These are phyloP conservation scores for Penicillium sp. DNA, from an alignment of 2,329 filamentous ascomycete species.

Conservation along the genomic window DNA sequence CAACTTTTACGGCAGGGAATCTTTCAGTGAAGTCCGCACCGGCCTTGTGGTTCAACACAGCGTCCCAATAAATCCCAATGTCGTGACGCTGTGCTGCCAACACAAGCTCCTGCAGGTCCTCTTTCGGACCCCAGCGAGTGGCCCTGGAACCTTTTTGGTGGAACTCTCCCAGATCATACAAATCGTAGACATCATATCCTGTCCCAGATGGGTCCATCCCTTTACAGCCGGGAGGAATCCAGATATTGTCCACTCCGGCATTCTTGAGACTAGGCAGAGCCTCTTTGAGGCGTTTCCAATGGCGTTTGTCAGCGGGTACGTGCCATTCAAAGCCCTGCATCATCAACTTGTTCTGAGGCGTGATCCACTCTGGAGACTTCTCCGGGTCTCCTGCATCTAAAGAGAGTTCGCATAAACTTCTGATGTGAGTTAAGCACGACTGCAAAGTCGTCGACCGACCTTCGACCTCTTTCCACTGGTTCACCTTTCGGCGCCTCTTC, in stretches of 20 bases:
- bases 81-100: conserved; percentile 50
- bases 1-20: conserved; percentile 60
- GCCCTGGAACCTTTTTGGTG: conserved; percentile 60
- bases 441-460: too few species aligned
- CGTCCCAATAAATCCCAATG: conserved; percentile 63
- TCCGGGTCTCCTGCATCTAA: conserved; percentile 33
- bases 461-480: too few species aligned
- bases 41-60: conserved; percentile 68
- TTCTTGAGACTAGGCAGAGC: conserved; percentile 53
- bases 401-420: conserved; percentile 63
- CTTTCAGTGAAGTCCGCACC: conserved; percentile 63
- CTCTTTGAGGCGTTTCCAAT: conserved; percentile 57
- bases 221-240: conserved; percentile 70
- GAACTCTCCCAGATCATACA: conserved; percentile 68
- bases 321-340: conserved; percentile 73
- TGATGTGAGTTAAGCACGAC: not conserved
- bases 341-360: conserved; percentile 47
- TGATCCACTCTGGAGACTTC: conserved; percentile 27
- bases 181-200: conserved; percentile 66
- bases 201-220: conserved; percentile 58
- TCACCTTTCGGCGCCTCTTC: too few species aligned
- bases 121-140: conserved; percentile 66
- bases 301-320: conserved; percentile 55
- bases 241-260: conserved; percentile 59
- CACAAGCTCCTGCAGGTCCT: conserved; percentile 56